Conservation (phyloP, 495 filamentous ascomycete species). For the Daldinia caldariorum region DNA sequence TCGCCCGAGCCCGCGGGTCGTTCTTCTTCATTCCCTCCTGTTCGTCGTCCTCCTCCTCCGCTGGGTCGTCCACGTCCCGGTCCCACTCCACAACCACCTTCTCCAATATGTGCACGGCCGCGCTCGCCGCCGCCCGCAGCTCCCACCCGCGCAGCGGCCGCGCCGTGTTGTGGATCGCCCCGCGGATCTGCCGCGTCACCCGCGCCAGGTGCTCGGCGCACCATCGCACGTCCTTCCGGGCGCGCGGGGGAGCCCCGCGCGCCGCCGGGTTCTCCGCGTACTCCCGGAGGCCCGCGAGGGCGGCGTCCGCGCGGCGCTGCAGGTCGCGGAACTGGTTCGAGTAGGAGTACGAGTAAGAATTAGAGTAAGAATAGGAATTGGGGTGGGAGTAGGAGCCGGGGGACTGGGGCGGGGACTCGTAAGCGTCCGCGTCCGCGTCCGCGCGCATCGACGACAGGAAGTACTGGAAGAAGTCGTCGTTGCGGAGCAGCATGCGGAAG, state of each 20-base stretch:
- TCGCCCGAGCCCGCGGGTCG: constrained; percentile 21
- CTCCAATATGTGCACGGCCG: constrained; percentile 54
- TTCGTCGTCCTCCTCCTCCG: no score
- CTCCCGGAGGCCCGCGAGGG: constrained; percentile 4
- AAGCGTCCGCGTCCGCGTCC: constrained; percentile 34
- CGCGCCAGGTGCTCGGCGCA: constrained; percentile 52
- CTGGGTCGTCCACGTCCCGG: constrained; percentile 44
- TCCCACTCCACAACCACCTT: constrained; percentile 50
- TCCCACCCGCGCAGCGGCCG: constrained; percentile 48
- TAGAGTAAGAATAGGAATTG: no score
- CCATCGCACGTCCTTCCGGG: constrained; percentile 50
- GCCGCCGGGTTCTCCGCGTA: constrained; percentile 29
- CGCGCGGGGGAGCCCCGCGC: constrained; percentile 7
- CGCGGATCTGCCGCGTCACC: constrained; percentile 50
- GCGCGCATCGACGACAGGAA: constrained; percentile 51
- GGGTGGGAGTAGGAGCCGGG: no score
- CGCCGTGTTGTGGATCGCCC: constrained; percentile 49
- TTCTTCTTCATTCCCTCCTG: constrained; percentile 17
- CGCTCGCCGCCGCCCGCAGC: constrained; percentile 52
- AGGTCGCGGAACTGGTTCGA: constrained; percentile 52
- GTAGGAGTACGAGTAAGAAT: not conserved
- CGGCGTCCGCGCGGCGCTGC: not conserved
- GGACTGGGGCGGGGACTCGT: no score
- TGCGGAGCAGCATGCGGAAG: constrained; percentile 58
- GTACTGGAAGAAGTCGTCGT: constrained; percentile 56